Evolutionary conservation across 768 basidiomycete species (phyloP), one percentile per base, ranked within the genome.

Genomic region (Cystoderma amianthinum): DNA sequence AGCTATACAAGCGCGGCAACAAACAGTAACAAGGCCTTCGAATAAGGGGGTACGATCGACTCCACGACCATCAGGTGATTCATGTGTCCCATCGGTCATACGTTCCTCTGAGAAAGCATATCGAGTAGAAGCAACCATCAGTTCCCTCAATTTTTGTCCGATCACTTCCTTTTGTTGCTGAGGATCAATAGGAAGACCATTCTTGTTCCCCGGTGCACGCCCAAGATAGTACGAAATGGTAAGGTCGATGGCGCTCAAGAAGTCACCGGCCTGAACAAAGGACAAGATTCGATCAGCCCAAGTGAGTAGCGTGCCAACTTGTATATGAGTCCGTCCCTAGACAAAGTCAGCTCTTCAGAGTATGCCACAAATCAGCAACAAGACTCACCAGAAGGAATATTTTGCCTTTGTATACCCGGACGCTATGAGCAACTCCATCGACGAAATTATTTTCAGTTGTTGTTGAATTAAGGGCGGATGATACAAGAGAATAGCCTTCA

Each of bases 21-120:
- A 89, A 2, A 81, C 75, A 6, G 70, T 64, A 4, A 97, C 93
- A 13, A 99, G 74, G 15, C 76, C 82, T 63, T 97, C 88, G 54
- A 98, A 99, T 13, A 98, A 67, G 16, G 78, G 69, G 0, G 93
- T 96, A 36, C 89, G 75, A 60, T 98, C 95, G 7, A 98, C 93
- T 17, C 95, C 95, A 28, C 90, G 80, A 16, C 85, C 85, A 56
- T 93, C 87, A 5, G 78, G 73, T 11, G 80, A 85, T 39, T 65
- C 57, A 61, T 97, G 93, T 2, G 93, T 95, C 30, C 73, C 76
- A 58, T 98, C 96, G 17, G 72, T 82, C 78, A 98, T 83, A 18
- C 96, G 82, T 11, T 98, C 92, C 53, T 96, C 90, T 2, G 95
- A 94, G 60, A 99, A 99, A 1, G 86, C 81, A 59, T 94, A 98